These are phyloP conservation scores for Thelonectria olida DNA, from an alignment of 2,329 filamentous ascomycete species.

Conservation along the genomic window DNA sequence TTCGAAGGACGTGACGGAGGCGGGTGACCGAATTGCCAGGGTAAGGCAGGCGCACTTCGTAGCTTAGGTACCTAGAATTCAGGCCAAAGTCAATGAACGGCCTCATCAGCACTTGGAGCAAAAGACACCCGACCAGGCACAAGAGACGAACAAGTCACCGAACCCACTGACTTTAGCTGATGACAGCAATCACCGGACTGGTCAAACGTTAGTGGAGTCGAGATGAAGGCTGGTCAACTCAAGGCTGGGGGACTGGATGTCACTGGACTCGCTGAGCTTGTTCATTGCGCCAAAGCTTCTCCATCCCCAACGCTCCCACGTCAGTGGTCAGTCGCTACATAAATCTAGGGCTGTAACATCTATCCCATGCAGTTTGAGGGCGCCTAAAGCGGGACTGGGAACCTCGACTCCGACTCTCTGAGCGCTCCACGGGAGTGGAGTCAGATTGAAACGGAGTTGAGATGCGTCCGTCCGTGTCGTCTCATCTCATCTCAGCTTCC, in stretches of 20 bases:
- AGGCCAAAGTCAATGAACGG: not conserved
- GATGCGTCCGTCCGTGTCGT: slow-evolving; percentile 9
- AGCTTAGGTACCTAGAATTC: not conserved
- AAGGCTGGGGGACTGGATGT: too few species aligned
- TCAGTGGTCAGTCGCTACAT: slow-evolving; percentile 2
- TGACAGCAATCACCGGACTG: not conserved
- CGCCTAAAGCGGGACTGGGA: slow-evolving; percentile 12
- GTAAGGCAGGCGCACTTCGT: not conserved
- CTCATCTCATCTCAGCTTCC: slow-evolving; percentile 17
- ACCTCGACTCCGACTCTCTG: not conserved
- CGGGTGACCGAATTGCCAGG: not conserved
- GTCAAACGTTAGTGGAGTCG: slow-evolving; percentile 1
- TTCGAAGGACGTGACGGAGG: not conserved
- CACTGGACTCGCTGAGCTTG: not conserved
- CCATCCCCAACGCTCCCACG: not conserved
- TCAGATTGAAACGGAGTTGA: not conserved
- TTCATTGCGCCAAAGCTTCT: slow-evolving; percentile 1
- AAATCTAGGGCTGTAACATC: not conserved
- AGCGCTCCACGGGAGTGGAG: not conserved
- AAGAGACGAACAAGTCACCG: not conserved
- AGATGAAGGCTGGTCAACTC: too few species aligned
- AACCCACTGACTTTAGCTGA: not conserved
- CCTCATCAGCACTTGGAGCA: not conserved
- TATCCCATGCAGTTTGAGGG: slow-evolving; percentile 2
- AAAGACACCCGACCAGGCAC: too few species aligned